Evolutionary conservation across 208 protist genomes (phyloP), one percentile per base, ranked within the genome.

Genomic region (Blechomonas ayalai): DNA sequence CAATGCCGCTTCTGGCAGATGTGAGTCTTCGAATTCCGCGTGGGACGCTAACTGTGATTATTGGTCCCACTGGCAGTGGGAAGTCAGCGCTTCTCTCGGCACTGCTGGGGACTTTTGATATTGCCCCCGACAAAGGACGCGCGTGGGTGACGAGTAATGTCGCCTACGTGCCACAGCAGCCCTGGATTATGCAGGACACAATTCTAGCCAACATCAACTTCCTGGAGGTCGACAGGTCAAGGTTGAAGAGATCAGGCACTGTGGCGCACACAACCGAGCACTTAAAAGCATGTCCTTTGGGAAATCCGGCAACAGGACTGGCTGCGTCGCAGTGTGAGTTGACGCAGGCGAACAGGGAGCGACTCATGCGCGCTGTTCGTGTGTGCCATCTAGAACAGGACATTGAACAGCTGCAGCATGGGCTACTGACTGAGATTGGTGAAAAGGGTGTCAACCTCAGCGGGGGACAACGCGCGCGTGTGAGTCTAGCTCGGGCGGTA

Each of bases 191-290:
- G 36, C 92, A 92, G 50, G 56, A 59, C 1, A 86, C 86, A 7
- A 15, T 96, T 0, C 41, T 54, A 13, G 81, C 91, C 8, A 96
- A 96, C 44, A 81, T 96, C 44, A 15, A 84, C 1, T 95, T 95
- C 41, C 78, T 77, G 22, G 38, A 40, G 19, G 15, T 25, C 9
- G n/a, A 65, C 62, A 36, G 55, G 92, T 29, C 28, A 75, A 25
- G 24, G 34, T 1, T 24, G 46, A 10, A 85, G 86, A 22, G 16
- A 51, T 9, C 15, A 35, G 0, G 63, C 59, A 1, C 20, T 94
- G 7, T 23, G 60, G 1, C 27, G 23, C 5, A 73, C 64, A 35
- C 59, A 72, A 25, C 69, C 97, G 1, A n/a, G n/a, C n/a, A n/a
- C n/a, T n/a, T n/a, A n/a, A n/a, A n/a, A n/a, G n/a, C n/a, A n/a